Percentiles rank a stretch among this genome's conserved stretches.
phyloP scores from a whole-genome alignment of 1,139 yeast genomes.

The Saccharomycopsis crataegensis region DNA sequence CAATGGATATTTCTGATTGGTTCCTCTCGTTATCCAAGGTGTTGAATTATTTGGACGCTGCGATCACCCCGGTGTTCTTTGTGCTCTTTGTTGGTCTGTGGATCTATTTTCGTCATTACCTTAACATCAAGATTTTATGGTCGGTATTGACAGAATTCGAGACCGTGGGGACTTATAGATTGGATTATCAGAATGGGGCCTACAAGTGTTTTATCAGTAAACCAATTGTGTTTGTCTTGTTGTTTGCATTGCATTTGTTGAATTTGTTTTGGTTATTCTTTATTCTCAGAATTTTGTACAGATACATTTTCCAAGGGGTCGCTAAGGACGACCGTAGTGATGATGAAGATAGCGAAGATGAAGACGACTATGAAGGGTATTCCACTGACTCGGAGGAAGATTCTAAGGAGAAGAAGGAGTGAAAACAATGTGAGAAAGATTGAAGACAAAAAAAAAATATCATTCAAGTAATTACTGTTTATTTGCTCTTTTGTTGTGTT shows the following conservation, averaged over 20 bases:
- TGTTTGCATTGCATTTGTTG: constrained; percentile 75
- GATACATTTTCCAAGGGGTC: constrained; percentile 48
- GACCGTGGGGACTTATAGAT: constrained; percentile 71
- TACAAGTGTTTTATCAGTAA: constrained; percentile 95
- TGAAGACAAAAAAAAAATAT: too few relatives aligned
- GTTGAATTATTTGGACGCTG: constrained; percentile 71
- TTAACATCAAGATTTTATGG: constrained; percentile 75
- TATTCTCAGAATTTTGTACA: constrained; percentile 67
- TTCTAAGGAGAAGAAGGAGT: background rate
- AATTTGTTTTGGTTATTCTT: constrained; percentile 83
- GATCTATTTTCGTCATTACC: constrained; percentile 83
- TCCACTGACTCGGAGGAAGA: constrained; percentile 14
- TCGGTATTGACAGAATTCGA: constrained; percentile 83
- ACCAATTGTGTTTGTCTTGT: constrained; percentile 72
- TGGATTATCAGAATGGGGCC: constrained; percentile 88
- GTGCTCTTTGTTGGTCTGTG: constrained; percentile 62
- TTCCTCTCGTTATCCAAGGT: constrained; percentile 80
- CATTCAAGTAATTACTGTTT: too few relatives aligned
- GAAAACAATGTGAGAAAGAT: background rate
- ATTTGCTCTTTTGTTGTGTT: too few relatives aligned
- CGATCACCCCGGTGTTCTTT: constrained; percentile 58
- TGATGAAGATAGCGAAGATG: constrained; percentile 48
- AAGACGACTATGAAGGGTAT: constrained; percentile 13
- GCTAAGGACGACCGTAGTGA: constrained; percentile 87
- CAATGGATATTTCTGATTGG: constrained; percentile 94